Base-by-base conservation (phyloP, 2,329 filamentous ascomycete genomes). In the Trichoderma breve region DNA sequence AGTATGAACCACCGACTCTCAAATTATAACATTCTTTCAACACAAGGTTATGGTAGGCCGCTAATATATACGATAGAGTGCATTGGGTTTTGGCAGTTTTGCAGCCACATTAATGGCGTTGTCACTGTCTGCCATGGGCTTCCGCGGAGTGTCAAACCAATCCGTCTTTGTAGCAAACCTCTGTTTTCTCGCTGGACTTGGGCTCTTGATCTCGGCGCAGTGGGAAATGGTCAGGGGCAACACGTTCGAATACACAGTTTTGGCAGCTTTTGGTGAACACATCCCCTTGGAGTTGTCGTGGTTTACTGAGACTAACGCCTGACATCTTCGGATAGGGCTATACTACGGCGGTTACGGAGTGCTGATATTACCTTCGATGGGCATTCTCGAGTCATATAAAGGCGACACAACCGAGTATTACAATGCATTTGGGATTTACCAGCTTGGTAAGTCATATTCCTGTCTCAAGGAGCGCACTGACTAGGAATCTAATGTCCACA, bases 161-260 rank as follows among this genome's bases (percentile, higher is more conserved):
- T 61, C 58, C 32, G 58, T 61, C 32, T 61, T 61, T 61, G n/a
- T 61, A 18, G 58, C 58, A 26, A 61, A 61, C 58, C 58, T 61
- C 58, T 61, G 58, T 61, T 61, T 61, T 24, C 58, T 61, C 30
- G 58, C 58, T 26, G 58, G 58, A 61, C 21, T 61, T 36, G 58
- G 58, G 9, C 58, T 61, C 58, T 9, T 61, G n/a, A 24, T 61
- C 30, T 61, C 58, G 6, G 30, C 58, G 11, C 58, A 61, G 4
- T 61, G 58, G 58, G 58, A 61, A 26, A 61, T 61, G 58, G 58
- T 61, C n/a, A 61, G 12, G 6, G 58, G 58, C 1, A 51, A 51
- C n/a, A 51, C 43, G n/a, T 51, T 51, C n/a, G n/a, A 21, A 11
- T 51, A 51, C n/a, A 51, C 43, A 51, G n/a, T 51, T 11, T 12